Conservation (phyloP, 441 rosid genomes). For the Corymbia calophylla region DNA sequence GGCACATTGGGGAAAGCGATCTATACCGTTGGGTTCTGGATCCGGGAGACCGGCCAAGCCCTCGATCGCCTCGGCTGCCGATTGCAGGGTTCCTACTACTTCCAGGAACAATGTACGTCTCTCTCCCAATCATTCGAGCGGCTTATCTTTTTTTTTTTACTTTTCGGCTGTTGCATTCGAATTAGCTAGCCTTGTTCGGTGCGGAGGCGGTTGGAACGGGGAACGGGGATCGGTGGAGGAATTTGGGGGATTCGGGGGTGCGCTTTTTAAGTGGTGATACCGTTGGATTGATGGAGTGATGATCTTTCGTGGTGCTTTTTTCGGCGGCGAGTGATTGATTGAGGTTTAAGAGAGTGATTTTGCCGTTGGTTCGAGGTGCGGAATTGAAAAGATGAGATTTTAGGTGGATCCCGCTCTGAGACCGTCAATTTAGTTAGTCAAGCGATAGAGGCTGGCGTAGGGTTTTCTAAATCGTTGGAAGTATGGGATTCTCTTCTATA, state of each 20-base stretch:
- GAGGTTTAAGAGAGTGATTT: neutral
- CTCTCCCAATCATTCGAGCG: neutral
- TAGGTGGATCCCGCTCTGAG: neutral
- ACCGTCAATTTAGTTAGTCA: neutral
- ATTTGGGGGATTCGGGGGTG: neutral
- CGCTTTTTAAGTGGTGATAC: neutral
- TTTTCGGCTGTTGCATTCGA: too few species aligned
- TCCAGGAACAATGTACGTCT: constrained; percentile 11
- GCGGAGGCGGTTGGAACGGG: neutral
- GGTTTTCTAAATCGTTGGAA: neutral
- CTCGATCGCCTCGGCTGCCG: constrained; percentile 11
- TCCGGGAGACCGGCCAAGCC: constrained; percentile 37
- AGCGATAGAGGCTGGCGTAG: neutral
- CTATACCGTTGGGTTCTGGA: constrained; percentile 61
- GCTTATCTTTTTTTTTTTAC: neutral
- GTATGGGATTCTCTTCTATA: neutral
- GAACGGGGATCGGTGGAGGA: neutral
- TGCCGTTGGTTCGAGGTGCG: neutral
- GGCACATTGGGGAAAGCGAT: constrained; percentile 53
- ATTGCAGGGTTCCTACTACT: constrained; percentile 2
- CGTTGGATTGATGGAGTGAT: neutral
- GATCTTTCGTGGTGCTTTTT: neutral
- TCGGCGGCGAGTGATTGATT: neutral
- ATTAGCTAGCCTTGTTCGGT: neutral
- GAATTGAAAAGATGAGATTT: neutral